Base-by-base conservation (phyloP, 2,329 filamentous ascomycete genomes). In the Ustilaginoidea virens region DNA sequence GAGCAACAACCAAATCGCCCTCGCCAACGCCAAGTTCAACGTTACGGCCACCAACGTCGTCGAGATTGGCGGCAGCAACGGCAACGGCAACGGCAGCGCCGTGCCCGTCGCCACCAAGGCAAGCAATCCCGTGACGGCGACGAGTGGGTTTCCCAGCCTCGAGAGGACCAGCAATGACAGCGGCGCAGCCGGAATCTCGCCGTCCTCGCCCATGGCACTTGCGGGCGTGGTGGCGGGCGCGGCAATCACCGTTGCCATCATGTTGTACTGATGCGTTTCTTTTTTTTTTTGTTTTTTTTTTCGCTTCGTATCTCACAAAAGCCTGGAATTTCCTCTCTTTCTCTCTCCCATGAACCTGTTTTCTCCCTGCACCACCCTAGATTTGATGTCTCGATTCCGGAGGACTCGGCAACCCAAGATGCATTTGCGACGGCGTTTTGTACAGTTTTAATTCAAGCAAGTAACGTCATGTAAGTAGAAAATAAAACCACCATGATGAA, bases 11-110 rank as follows among this genome's bases (percentile, higher is more conserved):
- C 61, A 78, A 51, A 73, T 83, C 38, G 75, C 72, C 2, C 52
- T 83, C 18, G 79, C 76, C 2, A 70, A 77, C 47, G 75, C 75
- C 12, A 66, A 61, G 28, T 74, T 72, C 49, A 69, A 78, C 44
- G 55, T 62, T 4, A 45, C 40, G 0, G 27, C 30, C 5, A 58
- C 56, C 5, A 60, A 59, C 27, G 50, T 78, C 11, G 38, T 60
- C 20, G 69, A 76, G 51, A 75, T 78, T 32, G 51, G 51, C 14
- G 53, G 51, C 8, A 67, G 66, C 5, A 48, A 49, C 9, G 41
- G 49, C 32, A 51, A 51, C 14, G 53, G 51, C 8, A 67, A 66
- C 5, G 49, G 49, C 9, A 42, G 49, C 12, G 41, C 58, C 0
- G 61, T 77, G 4, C 73, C 73, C 8, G 59, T 55, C n/a, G 69